Base-by-base conservation (phyloP, 306 rosid species). In the Rosa lucieae region DNA sequence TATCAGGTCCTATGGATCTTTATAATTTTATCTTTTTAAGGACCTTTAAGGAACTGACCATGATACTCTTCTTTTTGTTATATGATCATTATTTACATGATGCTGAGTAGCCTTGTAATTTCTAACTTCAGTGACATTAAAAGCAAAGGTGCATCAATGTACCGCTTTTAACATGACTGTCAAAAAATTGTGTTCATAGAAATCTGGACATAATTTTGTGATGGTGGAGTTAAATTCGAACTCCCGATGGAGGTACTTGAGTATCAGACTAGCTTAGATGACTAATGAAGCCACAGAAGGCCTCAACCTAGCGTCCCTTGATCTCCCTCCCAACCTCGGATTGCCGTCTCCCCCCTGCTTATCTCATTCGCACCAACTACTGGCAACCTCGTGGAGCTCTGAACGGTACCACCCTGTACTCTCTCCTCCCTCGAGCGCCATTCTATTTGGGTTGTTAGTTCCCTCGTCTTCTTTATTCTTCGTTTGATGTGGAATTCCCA, bases 1-100 rank as follows among this genome's bases (percentile, higher is more conserved):
- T 72, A 37, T 48, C 20, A 26, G 73, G n/a, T 55, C 72, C 40
- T 47, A 35, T 47, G 51, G 55, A 40, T 35, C 49, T 47, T 44
- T 32, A 35, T 20, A 79, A 79, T 76, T 75, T 63, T 5, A 63
- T 63, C 32, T 76, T 58, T 63, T 29, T 0, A 29, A 47, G 48
- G 61, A 32, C 62, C 10, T 32, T 63, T 7, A 75, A 75, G 79
- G 44, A 10, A 46, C 71, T 44, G 46, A 42, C 58, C 43, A 0
- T n/a, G 78, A 61, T 61, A 32, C 69, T 32, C 13, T 6, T 32
- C 21, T 1, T 35, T 29, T 14, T 26, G 21, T 35, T 14, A 15
- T 65, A 6, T 6, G 70, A 32, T 35, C 46, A 0, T 7, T 65
- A 1, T 65, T 32, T 65, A 6, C 70, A 0, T 62, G 18, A 29